Evolutionary conservation across 2,329 filamentous ascomycete species (phyloP).

Genomic region (Fusarium sp.): DNA sequence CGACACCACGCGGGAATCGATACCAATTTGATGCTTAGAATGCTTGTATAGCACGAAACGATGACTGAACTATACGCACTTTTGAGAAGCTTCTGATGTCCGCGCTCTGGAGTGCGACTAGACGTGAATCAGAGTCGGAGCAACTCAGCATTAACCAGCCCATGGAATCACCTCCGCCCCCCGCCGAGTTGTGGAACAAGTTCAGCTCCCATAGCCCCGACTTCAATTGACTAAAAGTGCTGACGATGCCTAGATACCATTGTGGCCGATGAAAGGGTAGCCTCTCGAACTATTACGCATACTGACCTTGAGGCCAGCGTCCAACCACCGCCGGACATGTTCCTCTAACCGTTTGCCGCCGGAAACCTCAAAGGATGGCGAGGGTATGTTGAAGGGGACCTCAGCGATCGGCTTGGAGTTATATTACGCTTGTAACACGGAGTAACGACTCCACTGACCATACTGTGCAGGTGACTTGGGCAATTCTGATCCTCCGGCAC

Average conservation of each 20-base stretch:
- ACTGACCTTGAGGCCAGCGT: no score
- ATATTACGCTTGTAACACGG: no score
- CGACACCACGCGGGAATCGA: not conserved
- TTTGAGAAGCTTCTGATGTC: not conserved
- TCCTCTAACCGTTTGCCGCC: rapidly evolving
- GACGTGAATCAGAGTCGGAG: not conserved
- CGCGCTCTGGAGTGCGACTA: not conserved
- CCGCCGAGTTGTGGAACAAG: not conserved
- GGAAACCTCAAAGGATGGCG: rapidly evolving
- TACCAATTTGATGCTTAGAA: not conserved
- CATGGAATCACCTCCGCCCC: not conserved
- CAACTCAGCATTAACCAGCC: not conserved
- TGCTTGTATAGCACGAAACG: not conserved
- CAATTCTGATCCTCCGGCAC: rapidly evolving
- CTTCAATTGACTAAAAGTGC: rapidly evolving
- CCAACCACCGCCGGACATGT: not conserved
- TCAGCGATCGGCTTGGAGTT: not conserved
- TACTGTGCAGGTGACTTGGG: not conserved
- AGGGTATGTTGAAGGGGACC: rapidly evolving
- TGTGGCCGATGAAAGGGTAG: not conserved
- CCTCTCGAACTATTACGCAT: not conserved
- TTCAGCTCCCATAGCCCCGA: not conserved
- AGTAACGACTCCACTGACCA: no score
- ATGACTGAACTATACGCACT: no score
- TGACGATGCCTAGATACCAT: not conserved